phyloP scores from a whole-genome alignment of 257 asterid species.

The Parsonsia alboflavescens region DNA sequence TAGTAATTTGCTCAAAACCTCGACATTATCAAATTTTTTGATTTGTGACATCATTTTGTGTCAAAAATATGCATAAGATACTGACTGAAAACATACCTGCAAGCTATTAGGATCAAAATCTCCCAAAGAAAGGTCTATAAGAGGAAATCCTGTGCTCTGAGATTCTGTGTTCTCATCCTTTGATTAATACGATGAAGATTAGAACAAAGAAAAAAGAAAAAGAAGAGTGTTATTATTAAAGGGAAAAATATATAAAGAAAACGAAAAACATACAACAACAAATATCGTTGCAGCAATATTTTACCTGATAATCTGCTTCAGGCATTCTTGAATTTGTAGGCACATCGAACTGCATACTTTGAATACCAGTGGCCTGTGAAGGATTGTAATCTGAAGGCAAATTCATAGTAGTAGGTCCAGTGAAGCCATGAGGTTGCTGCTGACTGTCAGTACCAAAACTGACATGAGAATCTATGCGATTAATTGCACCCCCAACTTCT shows the following conservation, averaged over 20 bases:
- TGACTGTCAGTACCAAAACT: slow-evolving; percentile 36
- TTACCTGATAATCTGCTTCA: slow-evolving; percentile 61
- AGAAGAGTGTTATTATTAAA: neutral
- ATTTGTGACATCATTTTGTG: neutral
- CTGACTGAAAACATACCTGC: slow-evolving; percentile 43
- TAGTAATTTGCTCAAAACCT: neutral
- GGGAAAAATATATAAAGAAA: neutral
- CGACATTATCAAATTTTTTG: neutral
- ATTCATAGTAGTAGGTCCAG: slow-evolving; percentile 38
- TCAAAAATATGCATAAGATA: neutral
- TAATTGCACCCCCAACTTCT: slow-evolving; percentile 37
- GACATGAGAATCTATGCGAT: slow-evolving; percentile 34
- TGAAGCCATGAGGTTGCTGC: slow-evolving; percentile 33
- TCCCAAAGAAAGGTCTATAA: slow-evolving; percentile 44
- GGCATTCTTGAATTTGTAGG: slow-evolving; percentile 35
- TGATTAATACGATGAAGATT: slow-evolving; percentile 9
- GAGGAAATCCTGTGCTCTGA: slow-evolving; percentile 47
- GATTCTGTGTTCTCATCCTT: slow-evolving; percentile 63
- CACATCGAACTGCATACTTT: slow-evolving; percentile 38
- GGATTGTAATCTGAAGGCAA: slow-evolving; percentile 52
- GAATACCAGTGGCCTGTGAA: slow-evolving; percentile 41
- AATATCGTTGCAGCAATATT: neutral
- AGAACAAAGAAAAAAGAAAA: slow-evolving; percentile 12
- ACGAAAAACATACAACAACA: neutral
- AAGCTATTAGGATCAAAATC: slow-evolving; percentile 62